Evolutionary conservation across 2,329 filamentous ascomycete genomes (phyloP).

Genomic region (Alternaria tenuissima): DNA sequence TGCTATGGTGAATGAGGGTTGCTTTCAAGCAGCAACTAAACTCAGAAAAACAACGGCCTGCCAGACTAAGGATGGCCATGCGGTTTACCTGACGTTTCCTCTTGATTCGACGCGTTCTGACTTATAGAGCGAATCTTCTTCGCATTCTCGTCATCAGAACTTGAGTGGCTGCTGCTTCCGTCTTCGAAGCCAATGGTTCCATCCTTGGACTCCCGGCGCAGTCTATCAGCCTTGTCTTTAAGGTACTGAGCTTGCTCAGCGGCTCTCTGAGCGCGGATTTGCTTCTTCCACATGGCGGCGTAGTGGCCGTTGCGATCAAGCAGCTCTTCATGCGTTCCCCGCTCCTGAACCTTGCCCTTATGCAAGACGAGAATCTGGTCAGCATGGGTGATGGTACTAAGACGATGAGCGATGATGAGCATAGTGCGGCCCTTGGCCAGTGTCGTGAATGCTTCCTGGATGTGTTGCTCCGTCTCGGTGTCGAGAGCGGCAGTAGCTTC

Average conservation of each 20-base stretch:
- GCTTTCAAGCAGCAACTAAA: background rate
- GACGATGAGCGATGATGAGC: slow-evolving; percentile 86
- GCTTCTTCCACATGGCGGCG: slow-evolving; percentile 62
- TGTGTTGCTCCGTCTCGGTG: slow-evolving; percentile 91
- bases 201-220: slow-evolving; percentile 59
- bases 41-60: slow-evolving; percentile 2
- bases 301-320: slow-evolving; percentile 57
- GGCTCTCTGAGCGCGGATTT: slow-evolving; percentile 59
- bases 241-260: slow-evolving; percentile 59
- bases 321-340: slow-evolving; percentile 61
- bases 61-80: slow-evolving; percentile 38
- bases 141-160: slow-evolving; percentile 43
- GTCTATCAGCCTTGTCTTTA: slow-evolving; percentile 59
- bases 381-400: slow-evolving; percentile 64
- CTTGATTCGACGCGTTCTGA: slow-evolving; percentile 20
- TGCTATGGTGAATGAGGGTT: background rate
- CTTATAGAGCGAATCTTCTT: slow-evolving; percentile 31
- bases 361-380: slow-evolving; percentile 65
- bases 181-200: slow-evolving; percentile 46
- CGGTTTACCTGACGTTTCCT: slow-evolving; percentile 31
- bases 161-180: slow-evolving; percentile 50
- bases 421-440: slow-evolving; percentile 88
- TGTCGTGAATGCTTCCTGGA: slow-evolving; percentile 83
- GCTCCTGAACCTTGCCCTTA: slow-evolving; percentile 61
- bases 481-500: slow-evolving; percentile 93